Evolutionary conservation across 2,329 filamentous ascomycete genomes (phyloP).

Genomic region (Pseudogymnoascus sp.): DNA sequence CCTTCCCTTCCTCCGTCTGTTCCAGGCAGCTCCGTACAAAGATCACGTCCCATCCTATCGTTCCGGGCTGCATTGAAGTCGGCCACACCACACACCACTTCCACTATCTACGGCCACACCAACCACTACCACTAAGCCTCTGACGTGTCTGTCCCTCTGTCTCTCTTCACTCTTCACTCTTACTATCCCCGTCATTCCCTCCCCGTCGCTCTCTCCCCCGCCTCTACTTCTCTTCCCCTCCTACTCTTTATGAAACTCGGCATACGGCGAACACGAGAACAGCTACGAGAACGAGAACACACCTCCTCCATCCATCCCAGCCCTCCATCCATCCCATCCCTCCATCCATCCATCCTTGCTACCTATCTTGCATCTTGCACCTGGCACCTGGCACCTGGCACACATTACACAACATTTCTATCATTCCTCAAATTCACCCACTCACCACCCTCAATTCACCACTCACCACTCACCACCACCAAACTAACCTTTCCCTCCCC

Average conservation of each 20-base stretch:
- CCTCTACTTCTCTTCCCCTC: background rate
- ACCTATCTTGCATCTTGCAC: background rate
- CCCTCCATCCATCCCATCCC: too few relatives aligned
- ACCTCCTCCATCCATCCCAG: too few relatives aligned
- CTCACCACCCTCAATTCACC: slow-evolving; percentile 4
- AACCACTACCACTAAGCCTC: background rate
- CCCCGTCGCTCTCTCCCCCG: background rate
- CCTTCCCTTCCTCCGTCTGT: background rate
- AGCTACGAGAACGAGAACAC: too few relatives aligned
- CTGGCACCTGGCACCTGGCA: background rate
- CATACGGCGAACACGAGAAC: background rate
- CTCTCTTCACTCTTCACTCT: background rate
- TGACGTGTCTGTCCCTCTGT: background rate
- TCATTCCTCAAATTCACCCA: slow-evolving; percentile 8
- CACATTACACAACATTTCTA: slow-evolving; percentile 12
- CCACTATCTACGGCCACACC: background rate
- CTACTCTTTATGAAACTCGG: background rate
- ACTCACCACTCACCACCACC: background rate
- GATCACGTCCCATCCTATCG: background rate
- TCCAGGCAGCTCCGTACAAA: background rate
- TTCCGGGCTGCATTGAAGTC: background rate
- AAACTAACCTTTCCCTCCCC: background rate
- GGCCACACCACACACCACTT: background rate
- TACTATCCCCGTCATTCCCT: background rate
- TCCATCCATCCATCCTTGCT: too few relatives aligned